A percentile compares a stretch with the other conserved stretches of the same genome.
Evolutionary conservation across 2,329 filamentous ascomycete genomes (phyloP).

Genomic region (Aspergillus latus): DNA sequence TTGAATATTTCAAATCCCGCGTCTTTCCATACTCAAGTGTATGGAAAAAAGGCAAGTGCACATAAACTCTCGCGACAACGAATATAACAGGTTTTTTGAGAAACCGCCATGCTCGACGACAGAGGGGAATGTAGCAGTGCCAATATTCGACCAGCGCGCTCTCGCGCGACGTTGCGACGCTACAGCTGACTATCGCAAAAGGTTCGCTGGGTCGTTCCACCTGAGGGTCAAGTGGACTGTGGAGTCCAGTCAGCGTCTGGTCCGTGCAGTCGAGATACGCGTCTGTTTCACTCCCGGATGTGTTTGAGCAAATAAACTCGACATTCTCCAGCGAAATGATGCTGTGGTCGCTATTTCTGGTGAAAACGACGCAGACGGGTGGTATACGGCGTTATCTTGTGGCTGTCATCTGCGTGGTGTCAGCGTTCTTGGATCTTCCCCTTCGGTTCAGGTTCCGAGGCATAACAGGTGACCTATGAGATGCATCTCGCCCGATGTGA

Average conservation of each 20-base stretch:
- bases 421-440: not conserved
- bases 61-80: no score
- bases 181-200: not conserved
- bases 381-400: not conserved
- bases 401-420: not conserved
- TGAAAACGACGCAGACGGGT: not conserved
- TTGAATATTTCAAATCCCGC: no score
- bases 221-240: conserved; percentile 17
- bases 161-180: not conserved
- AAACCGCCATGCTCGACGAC: no score
- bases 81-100: no score
- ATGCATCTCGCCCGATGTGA: not conserved
- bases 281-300: conserved; percentile 33
- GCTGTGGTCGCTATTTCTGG: conserved; percentile 7
- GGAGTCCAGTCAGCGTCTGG: conserved; percentile 5
- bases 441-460: conserved; percentile 7
- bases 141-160: no score
- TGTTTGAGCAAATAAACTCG: conserved; percentile 5
- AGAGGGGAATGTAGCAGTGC: no score
- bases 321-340: not conserved
- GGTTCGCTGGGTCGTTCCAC: conserved; percentile 9
- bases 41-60: no score
- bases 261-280: conserved; percentile 38
- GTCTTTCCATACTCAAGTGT: no score
- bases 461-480: not conserved